Percentiles rank a stretch among this genome's conserved stretches.
Evolutionary conservation across 441 rosid species (phyloP).

Genomic region (Macaranga tanarius): DNA sequence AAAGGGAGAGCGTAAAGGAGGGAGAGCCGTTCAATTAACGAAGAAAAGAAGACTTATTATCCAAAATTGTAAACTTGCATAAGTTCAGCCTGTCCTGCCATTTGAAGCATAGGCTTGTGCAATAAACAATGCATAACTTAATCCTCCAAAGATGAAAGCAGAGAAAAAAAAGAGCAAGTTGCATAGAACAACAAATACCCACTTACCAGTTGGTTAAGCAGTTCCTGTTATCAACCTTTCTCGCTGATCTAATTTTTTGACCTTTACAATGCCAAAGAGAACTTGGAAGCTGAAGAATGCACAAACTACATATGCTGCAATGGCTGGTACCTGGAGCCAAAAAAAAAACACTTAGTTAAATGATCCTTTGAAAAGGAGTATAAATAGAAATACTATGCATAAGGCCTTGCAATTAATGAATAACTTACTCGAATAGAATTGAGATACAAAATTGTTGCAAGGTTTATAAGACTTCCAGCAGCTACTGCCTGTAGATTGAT

Average conservation of each 20-base stretch:
- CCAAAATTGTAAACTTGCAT: no score
- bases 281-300: constrained; percentile 84
- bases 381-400: constrained; percentile 11
- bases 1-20: no score
- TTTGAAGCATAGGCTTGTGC: not conserved
- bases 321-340: constrained; percentile 69
- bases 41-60: no score
- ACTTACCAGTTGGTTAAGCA: constrained; percentile 56
- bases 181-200: not conserved
- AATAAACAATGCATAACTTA: not conserved
- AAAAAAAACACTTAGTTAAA: constrained; percentile 1
- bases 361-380: constrained; percentile 12
- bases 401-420: not conserved
- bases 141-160: not conserved
- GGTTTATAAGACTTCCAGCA: constrained; percentile 91
- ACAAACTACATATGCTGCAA: constrained; percentile 59
- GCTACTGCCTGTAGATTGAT: constrained; percentile 72
- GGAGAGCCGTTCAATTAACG: no score
- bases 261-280: constrained; percentile 74
- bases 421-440: constrained; percentile 75
- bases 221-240: constrained; percentile 93
- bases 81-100: not conserved
- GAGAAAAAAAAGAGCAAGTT: not conserved
- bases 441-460: constrained; percentile 88
- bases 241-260: constrained; percentile 76